Evolutionary conservation across 2,329 filamentous ascomycete species (phyloP), one percentile per base, ranked within the genome.

Genomic region (Penicillium griseofulvum): DNA sequence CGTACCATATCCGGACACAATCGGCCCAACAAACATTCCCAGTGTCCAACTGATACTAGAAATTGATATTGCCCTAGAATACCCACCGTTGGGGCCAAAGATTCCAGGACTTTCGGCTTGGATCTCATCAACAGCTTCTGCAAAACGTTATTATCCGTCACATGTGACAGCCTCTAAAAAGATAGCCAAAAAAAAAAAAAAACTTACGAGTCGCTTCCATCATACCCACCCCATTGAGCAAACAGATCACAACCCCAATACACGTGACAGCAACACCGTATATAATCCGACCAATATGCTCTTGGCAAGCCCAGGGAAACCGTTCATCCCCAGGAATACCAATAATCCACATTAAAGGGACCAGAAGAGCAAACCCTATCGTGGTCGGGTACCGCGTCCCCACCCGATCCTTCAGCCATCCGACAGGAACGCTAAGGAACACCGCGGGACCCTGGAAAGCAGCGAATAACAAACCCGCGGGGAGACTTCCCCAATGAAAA

Each of bases 401-500:
- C 22, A 65, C 52, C 10, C 56, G 56, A 47, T 68, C 62, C 24
- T 68, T 68, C 45, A 79, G 62, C 72, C 74, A 76, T 12, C 82
- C 85, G 1, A 84, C 78, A 0, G 85, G 42, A 0, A 87, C 87
- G 0, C 82, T 81, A 2, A 83, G 59, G 63, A 88, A 83, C 8
- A 81, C 79, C 3, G 56, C 57, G 0, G 87, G 87, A 2, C 86
- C 71, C 44, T 87, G 81, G 28, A 89, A 63, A 4, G 78, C 74
- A 2, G 85, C 73, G 61, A 86, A 84, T 16, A 84, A 68, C 7
- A 86, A 68, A 0, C 83, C 83, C 1, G 81, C 80, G 0, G 78
- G 81, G 0, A 78, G 76, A 0, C 83, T 80, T 43, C 77, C 72
- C 80, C 81, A 86, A 52, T 71, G 60, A 59, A 86, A 87, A 0